A percentile compares a stretch with the other conserved stretches of the same genome.
phyloP scores from a whole-genome alignment of 441 rosid genomes.

The Gossypium lobatum region DNA sequence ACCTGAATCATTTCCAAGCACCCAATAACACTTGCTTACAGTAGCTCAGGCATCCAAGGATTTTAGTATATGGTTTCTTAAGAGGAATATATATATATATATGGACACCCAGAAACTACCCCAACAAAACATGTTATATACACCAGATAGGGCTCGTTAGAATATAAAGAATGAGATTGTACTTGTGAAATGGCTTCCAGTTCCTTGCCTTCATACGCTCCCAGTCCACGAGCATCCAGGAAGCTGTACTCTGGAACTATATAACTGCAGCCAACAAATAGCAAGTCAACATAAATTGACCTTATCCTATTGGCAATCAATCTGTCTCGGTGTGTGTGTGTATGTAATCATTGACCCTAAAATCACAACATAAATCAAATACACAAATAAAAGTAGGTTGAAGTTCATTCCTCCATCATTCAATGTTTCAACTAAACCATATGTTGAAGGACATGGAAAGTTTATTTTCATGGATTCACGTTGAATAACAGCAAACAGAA shows the following conservation, averaged over 20 bases:
- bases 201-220: conserved; percentile 85
- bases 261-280: conserved; percentile 41
- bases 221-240: conserved; percentile 92
- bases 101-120: neutral
- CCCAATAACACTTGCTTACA: neutral
- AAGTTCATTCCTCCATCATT: neutral
- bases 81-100: neutral
- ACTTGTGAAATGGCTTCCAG: conserved; percentile 72
- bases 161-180: conserved; percentile 14
- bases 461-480: neutral
- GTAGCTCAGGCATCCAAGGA: neutral
- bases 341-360: neutral
- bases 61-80: neutral
- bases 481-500: neutral
- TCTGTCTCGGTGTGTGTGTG: neutral
- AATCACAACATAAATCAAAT: neutral
- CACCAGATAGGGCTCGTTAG: neutral
- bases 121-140: neutral
- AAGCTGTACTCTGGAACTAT: conserved; percentile 92
- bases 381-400: neutral
- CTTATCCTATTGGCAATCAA: neutral
- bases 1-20: conserved; percentile 37
- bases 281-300: neutral
- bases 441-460: neutral
- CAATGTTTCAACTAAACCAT: conserved; percentile 5